phyloP scores from a whole-genome alignment of 371 early-diverging fungal genomes.

The Smittium culicis region DNA sequence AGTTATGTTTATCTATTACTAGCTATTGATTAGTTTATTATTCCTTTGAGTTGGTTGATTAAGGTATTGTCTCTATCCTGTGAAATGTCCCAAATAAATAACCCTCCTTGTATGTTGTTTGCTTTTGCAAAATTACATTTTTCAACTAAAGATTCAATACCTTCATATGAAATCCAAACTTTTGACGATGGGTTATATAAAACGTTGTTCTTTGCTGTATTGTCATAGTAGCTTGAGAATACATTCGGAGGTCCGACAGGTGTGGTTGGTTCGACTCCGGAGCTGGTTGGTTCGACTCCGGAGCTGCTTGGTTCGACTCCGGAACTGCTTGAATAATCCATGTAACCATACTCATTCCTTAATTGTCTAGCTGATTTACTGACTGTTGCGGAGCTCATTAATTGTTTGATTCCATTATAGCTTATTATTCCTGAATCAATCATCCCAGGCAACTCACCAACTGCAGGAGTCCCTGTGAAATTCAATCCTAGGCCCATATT shows the following conservation, averaged over 20 bases:
- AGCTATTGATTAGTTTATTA: no score
- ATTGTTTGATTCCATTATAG: conserved; percentile 24
- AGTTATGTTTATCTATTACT: no score
- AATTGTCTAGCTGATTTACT: no score
- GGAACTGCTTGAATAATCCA: no score
- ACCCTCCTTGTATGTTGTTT: conserved; percentile 54
- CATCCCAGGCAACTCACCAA: conserved; percentile 73
- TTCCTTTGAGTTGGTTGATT: no score
- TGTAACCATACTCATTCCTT: no score
- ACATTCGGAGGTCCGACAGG: no score
- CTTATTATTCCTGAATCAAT: conserved; percentile 37
- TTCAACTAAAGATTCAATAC: conserved; percentile 42
- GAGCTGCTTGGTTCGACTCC: no score
- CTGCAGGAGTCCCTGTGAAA: conserved; percentile 48
- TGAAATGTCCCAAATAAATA: conserved; percentile 75
- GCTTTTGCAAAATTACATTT: conserved; percentile 59
- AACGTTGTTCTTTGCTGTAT: conserved; percentile 49
- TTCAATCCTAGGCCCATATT: conserved; percentile 21
- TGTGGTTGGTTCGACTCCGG: no score
- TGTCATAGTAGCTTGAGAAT: conserved; percentile 52
- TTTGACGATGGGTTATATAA: conserved; percentile 48
- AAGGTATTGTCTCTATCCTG: conserved; percentile 38
- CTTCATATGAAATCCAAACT: conserved; percentile 72
- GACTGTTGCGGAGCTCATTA: no score
- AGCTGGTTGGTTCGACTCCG: no score